phyloP scores from a whole-genome alignment of 1,284 basidiomycete species.

The Peniophora sp. region DNA sequence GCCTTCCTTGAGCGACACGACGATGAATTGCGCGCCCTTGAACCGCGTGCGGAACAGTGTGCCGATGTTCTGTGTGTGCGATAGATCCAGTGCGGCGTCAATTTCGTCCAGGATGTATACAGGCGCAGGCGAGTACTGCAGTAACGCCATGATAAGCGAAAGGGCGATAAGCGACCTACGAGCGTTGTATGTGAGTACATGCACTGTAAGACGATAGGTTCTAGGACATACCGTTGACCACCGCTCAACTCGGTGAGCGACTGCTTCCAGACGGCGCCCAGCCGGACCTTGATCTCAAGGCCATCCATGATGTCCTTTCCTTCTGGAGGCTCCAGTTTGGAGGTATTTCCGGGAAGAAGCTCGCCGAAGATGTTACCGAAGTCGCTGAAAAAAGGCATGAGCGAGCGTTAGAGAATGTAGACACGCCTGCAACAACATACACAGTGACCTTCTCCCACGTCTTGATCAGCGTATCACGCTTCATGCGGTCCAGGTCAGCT shows the following conservation, averaged over 20 bases:
- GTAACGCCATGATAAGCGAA: conserved; percentile 94
- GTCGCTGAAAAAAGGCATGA: conserved; percentile 47
- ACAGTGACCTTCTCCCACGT: conserved; percentile 95
- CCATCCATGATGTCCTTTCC: conserved; percentile 91
- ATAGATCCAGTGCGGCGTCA: conserved; percentile 92
- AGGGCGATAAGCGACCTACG: conserved; percentile 89
- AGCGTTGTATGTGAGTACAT: background rate
- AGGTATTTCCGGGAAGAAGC: conserved; percentile 93
- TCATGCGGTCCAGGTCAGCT: conserved; percentile 88
- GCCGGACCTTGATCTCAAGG: conserved; percentile 92
- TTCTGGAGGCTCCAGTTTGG: conserved; percentile 91
- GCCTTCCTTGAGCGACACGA: conserved; percentile 95
- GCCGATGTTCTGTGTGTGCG: conserved; percentile 96
- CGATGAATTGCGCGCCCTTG: conserved; percentile 96
- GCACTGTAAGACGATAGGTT: background rate
- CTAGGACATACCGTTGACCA: conserved; percentile 77
- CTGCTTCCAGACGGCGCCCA: conserved; percentile 96
- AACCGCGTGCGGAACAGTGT: conserved; percentile 96
- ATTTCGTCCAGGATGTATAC: conserved; percentile 99
- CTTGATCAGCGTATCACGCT: conserved; percentile 86
- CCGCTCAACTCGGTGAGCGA: conserved; percentile 95
- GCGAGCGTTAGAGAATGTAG: conserved; percentile 4
- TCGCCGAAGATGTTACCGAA: conserved; percentile 98
- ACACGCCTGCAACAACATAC: too few species aligned
- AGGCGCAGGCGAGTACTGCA: conserved; percentile 99